Evolutionary conservation across 495 filamentous ascomycete genomes (phyloP).

Genomic region (Penicillium ucsense): DNA sequence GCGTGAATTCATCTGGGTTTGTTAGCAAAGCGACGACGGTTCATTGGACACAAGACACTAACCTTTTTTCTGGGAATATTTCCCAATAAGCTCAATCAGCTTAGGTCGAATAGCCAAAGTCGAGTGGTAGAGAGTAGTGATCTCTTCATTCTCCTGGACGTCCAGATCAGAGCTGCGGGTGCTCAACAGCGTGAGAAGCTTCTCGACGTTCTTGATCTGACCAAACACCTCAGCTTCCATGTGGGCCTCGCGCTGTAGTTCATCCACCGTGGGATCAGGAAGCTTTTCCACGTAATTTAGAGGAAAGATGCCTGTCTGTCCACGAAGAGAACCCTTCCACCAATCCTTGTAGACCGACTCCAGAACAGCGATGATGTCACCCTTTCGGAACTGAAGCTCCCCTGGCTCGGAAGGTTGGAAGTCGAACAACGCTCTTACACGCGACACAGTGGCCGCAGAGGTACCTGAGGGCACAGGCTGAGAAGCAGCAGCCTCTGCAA

Average conservation of each 20-base stretch:
- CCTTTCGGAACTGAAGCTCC: slow-evolving; percentile 92
- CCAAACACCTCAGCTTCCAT: slow-evolving; percentile 98
- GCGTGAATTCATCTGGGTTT: slow-evolving; percentile 81
- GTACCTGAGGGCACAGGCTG: slow-evolving; percentile 56
- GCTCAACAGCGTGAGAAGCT: slow-evolving; percentile 85
- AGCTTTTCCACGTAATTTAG: slow-evolving; percentile 98
- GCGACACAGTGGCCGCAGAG: slow-evolving; percentile 93
- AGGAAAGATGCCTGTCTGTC: slow-evolving; percentile 95
- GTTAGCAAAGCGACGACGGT: neutral
- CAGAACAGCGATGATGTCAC: slow-evolving; percentile 92
- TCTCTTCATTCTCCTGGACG: slow-evolving; percentile 85
- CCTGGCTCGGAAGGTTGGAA: slow-evolving; percentile 90
- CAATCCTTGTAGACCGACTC: slow-evolving; percentile 99
- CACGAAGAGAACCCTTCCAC: slow-evolving; percentile 94
- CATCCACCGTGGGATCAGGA: slow-evolving; percentile 85
- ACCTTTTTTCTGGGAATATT: slow-evolving; percentile 99
- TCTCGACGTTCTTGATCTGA: slow-evolving; percentile 98
- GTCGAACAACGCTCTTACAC: slow-evolving; percentile 88
- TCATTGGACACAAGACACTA: slow-evolving; percentile 5
- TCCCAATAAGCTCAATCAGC: slow-evolving; percentile 95
- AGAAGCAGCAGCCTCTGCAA: slow-evolving; percentile 31
- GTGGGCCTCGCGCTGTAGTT: slow-evolving; percentile 88
- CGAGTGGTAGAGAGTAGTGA: slow-evolving; percentile 86
- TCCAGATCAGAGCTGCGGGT: slow-evolving; percentile 84
- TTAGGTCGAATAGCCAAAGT: slow-evolving; percentile 92